Percentiles rank a stretch among this genome's conserved stretches.
phyloP scores from a whole-genome alignment of 331 rosid genomes.

The Acacia pycnantha region DNA sequence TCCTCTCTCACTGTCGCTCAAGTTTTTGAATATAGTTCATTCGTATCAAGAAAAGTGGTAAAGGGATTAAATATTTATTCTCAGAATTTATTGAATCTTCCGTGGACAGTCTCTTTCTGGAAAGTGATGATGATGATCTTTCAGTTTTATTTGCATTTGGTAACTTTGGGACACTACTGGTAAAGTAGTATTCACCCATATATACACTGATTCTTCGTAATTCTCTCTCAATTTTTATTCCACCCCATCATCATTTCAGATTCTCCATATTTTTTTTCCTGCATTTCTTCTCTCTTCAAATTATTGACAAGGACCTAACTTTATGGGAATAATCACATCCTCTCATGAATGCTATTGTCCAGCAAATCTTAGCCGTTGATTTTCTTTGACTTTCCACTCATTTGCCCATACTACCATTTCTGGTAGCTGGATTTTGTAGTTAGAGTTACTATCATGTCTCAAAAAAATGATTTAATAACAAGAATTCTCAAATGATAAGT shows the following conservation, averaged over 20 bases:
- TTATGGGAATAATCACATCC: conserved; percentile 24
- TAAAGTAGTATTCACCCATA: neutral
- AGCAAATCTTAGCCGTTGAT: conserved; percentile 26
- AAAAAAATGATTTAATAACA: too few relatives aligned
- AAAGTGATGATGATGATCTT: neutral
- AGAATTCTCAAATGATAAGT: too few relatives aligned
- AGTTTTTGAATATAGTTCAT: neutral
- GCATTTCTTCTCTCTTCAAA: neutral
- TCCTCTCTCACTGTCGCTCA: conserved; percentile 22
- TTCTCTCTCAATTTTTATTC: conserved; percentile 9
- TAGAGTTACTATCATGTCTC: too few relatives aligned
- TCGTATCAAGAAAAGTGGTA: conserved; percentile 23
- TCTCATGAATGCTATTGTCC: conserved; percentile 4
- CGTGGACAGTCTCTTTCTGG: conserved; percentile 28
- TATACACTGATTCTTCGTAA: neutral
- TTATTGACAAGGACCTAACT: conserved; percentile 22
- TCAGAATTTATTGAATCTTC: conserved; percentile 23
- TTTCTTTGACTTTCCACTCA: conserved; percentile 11
- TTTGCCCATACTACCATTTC: conserved; percentile 4
- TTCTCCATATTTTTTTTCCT: neutral
- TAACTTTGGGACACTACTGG: neutral
- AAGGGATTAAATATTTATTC: conserved; percentile 16
- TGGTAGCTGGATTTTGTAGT: too few relatives aligned
- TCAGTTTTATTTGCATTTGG: conserved; percentile 35
- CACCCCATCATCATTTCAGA: conserved; percentile 17